Conservation (phyloP, 257 asterid genomes). For the Nemophila menziesii region DNA sequence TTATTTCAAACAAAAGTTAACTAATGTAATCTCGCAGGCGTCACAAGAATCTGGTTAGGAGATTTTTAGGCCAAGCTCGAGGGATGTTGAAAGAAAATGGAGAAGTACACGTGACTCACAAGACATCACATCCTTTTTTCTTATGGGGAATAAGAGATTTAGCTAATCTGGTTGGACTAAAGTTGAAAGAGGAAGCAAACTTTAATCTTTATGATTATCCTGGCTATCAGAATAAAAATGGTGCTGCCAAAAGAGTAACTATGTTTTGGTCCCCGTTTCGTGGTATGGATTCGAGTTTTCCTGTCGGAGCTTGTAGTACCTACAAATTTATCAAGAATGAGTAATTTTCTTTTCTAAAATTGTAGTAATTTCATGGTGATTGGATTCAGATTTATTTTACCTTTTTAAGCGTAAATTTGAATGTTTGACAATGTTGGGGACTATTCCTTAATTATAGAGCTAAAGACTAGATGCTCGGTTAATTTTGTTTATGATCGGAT, state of each 20-base stretch:
- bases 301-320: slow-evolving; percentile 19
- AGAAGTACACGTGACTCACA: slow-evolving; percentile 29
- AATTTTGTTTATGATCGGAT: too few species aligned
- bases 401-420: background rate
- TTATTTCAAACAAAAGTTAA: too few species aligned
- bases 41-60: slow-evolving; percentile 21
- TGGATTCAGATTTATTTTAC: too few species aligned
- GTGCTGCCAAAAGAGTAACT: too few species aligned
- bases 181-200: background rate
- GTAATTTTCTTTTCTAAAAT: too few species aligned
- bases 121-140: slow-evolving; percentile 16
- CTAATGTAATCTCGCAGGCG: slow-evolving; percentile 15
- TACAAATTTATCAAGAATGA: slow-evolving; percentile 19
- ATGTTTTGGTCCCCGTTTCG: too few species aligned
- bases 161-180: slow-evolving; percentile 14
- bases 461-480: too few species aligned
- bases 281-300: slow-evolving; percentile 14
- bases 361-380: too few species aligned
- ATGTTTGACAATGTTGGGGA: too few species aligned
- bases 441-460: too few species aligned
- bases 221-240: slow-evolving; percentile 22
- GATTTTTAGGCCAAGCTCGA: slow-evolving; percentile 14
- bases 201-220: slow-evolving; percentile 15
- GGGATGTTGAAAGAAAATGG: slow-evolving; percentile 14
- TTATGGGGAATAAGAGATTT: slow-evolving; percentile 19